A percentile compares a stretch with the other conserved stretches of the same genome.
Evolutionary conservation across 257 asterid species (phyloP).

Genomic region (Solanum dulcamara): DNA sequence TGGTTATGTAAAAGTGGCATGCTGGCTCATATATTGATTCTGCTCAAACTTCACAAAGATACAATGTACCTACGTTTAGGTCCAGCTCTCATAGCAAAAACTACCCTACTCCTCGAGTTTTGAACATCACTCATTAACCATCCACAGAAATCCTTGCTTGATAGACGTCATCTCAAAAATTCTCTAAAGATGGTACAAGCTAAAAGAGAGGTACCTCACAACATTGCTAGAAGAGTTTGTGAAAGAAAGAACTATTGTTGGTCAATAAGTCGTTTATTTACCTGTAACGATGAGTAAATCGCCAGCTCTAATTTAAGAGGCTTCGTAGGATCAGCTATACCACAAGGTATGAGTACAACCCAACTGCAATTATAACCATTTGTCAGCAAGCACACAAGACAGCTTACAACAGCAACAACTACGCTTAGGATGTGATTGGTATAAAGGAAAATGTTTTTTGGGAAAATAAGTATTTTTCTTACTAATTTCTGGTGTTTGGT

Average conservation of each 20-base stretch:
- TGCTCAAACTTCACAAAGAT: not conserved
- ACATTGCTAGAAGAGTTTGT: not conserved
- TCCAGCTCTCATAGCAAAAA: not conserved
- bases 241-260: not conserved
- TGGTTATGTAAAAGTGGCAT: not conserved
- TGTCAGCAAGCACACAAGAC: not conserved
- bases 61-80: not conserved
- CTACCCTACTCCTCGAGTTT: not conserved
- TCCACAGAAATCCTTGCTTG: not conserved
- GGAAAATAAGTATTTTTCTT: not conserved
- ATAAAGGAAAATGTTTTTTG: not conserved
- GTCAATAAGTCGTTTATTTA: not conserved
- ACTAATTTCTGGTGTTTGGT: not conserved
- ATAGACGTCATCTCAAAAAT: not conserved
- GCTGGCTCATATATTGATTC: not conserved
- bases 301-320: not conserved
- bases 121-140: not conserved
- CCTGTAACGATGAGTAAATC: not conserved
- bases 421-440: not conserved
- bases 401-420: not conserved
- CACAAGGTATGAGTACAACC: conserved; percentile 75
- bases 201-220: not conserved
- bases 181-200: not conserved
- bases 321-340: conserved; percentile 6
- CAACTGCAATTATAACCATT: conserved; percentile 35